Evolutionary conservation across 306 rosid species (phyloP).

Genomic region (peach (Prunus persica)): Prunus_persica_NCBIv2 NC_034011.1:3606501-3607000

Average conservation of each 20-base stretch:
- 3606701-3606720: slow-evolving; percentile 53
- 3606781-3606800: slow-evolving; percentile 48
- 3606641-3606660: slow-evolving; percentile 52
- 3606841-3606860: background rate
- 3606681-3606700: slow-evolving; percentile 90
- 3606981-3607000: slow-evolving; percentile 48
- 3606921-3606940: slow-evolving; percentile 69
- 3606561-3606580: slow-evolving; percentile 53
- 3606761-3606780: slow-evolving; percentile 55
- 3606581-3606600: slow-evolving; percentile 55
- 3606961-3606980: slow-evolving; percentile 77
- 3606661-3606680: slow-evolving; percentile 78
- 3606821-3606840: background rate
- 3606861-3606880: too few species aligned
- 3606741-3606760: slow-evolving; percentile 64
- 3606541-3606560: slow-evolving; percentile 72
- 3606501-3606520: slow-evolving; percentile 54
- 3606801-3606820: background rate
- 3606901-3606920: slow-evolving; percentile 69
- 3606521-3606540: slow-evolving; percentile 67
- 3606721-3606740: slow-evolving; percentile 57
- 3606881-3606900: slow-evolving; percentile 1
- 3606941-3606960: slow-evolving; percentile 86
- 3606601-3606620: slow-evolving; percentile 61
- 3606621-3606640: slow-evolving; percentile 62